Conservation (phyloP, 2,329 filamentous ascomycete genomes). For the Sclerotiophoma versabilis region DNA sequence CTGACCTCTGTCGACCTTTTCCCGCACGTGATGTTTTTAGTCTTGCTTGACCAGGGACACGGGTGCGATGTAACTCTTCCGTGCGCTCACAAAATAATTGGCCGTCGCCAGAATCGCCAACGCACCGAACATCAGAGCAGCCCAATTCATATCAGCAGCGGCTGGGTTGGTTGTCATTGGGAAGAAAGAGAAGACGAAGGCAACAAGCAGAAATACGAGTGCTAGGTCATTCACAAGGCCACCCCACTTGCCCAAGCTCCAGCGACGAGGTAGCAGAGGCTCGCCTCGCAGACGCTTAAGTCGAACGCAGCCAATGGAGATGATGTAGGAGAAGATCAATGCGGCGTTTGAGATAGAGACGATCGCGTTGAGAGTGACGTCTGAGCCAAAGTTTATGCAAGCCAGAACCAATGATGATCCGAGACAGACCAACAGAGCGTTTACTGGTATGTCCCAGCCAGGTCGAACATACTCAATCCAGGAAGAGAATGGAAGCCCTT, state of each 20-base stretch:
- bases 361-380: conserved; percentile 52
- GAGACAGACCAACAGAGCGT: conserved; percentile 43
- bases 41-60: conserved; percentile 22
- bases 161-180: conserved; percentile 34
- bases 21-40: no score
- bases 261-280: conserved; percentile 38
- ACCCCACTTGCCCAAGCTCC: conserved; percentile 50
- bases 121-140: conserved; percentile 51
- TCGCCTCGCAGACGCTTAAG: conserved; percentile 34
- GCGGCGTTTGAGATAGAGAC: conserved; percentile 43
- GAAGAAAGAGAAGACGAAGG: conserved; percentile 54
- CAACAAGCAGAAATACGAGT: conserved; percentile 43
- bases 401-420: conserved; percentile 48
- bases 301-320: conserved; percentile 42
- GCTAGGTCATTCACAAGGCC: conserved; percentile 47
- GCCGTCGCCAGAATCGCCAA: conserved; percentile 19
- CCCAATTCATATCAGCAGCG: conserved; percentile 56
- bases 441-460: conserved; percentile 41
- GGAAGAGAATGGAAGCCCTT: conserved; percentile 31
- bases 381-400: conserved; percentile 54
- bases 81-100: conserved; percentile 24
- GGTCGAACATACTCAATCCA: conserved; percentile 33
- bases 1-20: no score
- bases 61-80: conserved; percentile 21
- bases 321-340: conserved; percentile 42